phyloP scores from a whole-genome alignment of 1,284 basidiomycete genomes.

The Agroathelia rolfsii region DNA sequence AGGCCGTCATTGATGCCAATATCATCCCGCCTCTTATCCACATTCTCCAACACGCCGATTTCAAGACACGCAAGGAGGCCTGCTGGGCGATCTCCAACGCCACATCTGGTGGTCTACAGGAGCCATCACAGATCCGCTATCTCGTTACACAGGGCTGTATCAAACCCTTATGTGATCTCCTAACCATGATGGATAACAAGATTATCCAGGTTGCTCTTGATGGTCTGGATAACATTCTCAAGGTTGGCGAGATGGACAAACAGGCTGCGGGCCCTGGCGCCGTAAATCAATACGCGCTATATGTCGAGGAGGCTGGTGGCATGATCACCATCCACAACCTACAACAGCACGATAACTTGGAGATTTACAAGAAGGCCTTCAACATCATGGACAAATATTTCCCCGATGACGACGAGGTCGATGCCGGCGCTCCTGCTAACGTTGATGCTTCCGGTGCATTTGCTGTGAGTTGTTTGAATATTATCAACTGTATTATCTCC shows the following conservation, averaged over 20 bases:
- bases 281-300: constrained; percentile 89
- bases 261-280: constrained; percentile 75
- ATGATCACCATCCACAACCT: constrained; percentile 99
- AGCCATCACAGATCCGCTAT: constrained; percentile 96
- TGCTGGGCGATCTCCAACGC: constrained; percentile 99
- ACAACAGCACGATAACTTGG: constrained; percentile 98
- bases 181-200: constrained; percentile 99
- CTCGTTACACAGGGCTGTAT: constrained; percentile 97
- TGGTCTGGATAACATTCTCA: constrained; percentile 97
- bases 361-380: constrained; percentile 99
- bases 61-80: constrained; percentile 99
- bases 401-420: constrained; percentile 79
- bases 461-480: constrained; percentile 52
- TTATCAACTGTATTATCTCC: too few relatives aligned
- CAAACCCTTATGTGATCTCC: constrained; percentile 94
- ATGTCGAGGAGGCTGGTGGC: constrained; percentile 95
- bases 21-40: constrained; percentile 98
- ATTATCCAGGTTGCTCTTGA: constrained; percentile 98
- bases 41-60: constrained; percentile 95
- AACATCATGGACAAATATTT: constrained; percentile 98
- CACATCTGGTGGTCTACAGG: constrained; percentile 94
- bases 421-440: constrained; percentile 68
- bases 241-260: constrained; percentile 97
- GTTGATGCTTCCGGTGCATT: constrained; percentile 88
- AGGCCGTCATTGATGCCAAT: constrained; percentile 79